A percentile compares a stretch with the other conserved stretches of the same genome.
phyloP scores from a whole-genome alignment of 2,329 filamentous ascomycete genomes.

The Trichoderma arundinaceum region DNA sequence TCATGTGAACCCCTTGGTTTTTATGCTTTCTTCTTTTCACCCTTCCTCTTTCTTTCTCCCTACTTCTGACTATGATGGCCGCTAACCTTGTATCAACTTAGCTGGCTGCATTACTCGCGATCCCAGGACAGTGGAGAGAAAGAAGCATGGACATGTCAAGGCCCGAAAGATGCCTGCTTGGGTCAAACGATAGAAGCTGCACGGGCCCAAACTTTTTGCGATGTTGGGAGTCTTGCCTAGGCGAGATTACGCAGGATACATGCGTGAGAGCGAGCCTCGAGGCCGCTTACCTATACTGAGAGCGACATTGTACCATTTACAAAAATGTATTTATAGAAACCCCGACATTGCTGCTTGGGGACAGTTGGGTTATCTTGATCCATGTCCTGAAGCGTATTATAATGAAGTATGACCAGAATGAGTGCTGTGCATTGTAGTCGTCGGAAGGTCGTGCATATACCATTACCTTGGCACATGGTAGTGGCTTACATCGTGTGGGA shows the following conservation, averaged over 20 bases:
- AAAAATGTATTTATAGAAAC: slow-evolving; percentile 31
- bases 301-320: slow-evolving; percentile 29
- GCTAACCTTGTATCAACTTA: slow-evolving; percentile 57
- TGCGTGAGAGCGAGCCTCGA: slow-evolving; percentile 1
- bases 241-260: slow-evolving; percentile 29
- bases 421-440: neutral
- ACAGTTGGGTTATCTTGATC: slow-evolving; percentile 1
- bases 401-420: slow-evolving; percentile 23
- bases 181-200: slow-evolving; percentile 74
- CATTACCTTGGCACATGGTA: neutral
- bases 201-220: slow-evolving; percentile 1
- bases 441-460: neutral
- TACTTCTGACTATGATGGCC: slow-evolving; percentile 33
- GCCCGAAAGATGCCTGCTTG: slow-evolving; percentile 97
- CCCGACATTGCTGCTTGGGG: slow-evolving; percentile 15
- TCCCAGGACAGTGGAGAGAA: slow-evolving; percentile 90
- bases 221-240: slow-evolving; percentile 15
- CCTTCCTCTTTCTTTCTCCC: slow-evolving; percentile 21
- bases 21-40: neutral
- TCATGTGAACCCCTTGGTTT: slow-evolving; percentile 6
- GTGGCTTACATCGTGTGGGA: neutral
- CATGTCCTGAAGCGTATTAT: slow-evolving; percentile 6
- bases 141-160: slow-evolving; percentile 96
- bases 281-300: slow-evolving; percentile 9
- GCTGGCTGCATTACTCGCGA: slow-evolving; percentile 93